Evolutionary conservation across 371 early-diverging fungal genomes (phyloP), one percentile per base, ranked within the genome.

Genomic region (Mycotypha africana): DNA sequence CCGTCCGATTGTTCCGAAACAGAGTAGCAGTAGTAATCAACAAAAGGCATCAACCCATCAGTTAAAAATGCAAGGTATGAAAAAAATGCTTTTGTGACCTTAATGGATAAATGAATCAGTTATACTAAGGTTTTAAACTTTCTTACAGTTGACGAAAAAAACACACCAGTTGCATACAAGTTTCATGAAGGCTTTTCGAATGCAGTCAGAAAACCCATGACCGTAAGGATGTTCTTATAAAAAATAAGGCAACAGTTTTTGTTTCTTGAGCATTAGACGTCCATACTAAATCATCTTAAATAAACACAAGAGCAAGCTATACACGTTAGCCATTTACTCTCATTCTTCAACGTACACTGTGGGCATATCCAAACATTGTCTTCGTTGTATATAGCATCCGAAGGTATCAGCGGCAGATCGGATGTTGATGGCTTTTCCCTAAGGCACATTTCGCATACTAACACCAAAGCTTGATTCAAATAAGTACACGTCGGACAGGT

Each of bases 141-240:
- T 11, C 42, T 32, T 32, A 14, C 22, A 54, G 51, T 49, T 20
- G 60, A 50, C 37, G 28, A 25, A 38, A 31, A 46, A 20, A 41
- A 52, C 26, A 26, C 53, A 0, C n/a, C 26, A 26, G 46, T 57
- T 12, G 37, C 54, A 32, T 67, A 65, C 42, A 45, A 53, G 41
- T 60, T 63, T 47, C 67, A 62, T 42, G 60, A 62, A 56, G 68
- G 96, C 1, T 93, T 84, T 58, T 91, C 96, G 6, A 95, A 95
- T 64, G 97, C 95, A 4, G 94, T 95, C 23, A 67, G 86, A 36
- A 86, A 80, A 42, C 81, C 89, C 2, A 76, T 89, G 38, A 65
- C 62, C 30, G 67, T 89, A 39, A 52, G 63, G 16, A 76, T 85
- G 53, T 74, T 86, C 42, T 30, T 47, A 53, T n/a, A n/a, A n/a